Evolutionary conservation across 108 stramenopile species (phyloP), one percentile per base, ranked within the genome.

Genomic region (Cyclotella choctawhatcheeana): DNA sequence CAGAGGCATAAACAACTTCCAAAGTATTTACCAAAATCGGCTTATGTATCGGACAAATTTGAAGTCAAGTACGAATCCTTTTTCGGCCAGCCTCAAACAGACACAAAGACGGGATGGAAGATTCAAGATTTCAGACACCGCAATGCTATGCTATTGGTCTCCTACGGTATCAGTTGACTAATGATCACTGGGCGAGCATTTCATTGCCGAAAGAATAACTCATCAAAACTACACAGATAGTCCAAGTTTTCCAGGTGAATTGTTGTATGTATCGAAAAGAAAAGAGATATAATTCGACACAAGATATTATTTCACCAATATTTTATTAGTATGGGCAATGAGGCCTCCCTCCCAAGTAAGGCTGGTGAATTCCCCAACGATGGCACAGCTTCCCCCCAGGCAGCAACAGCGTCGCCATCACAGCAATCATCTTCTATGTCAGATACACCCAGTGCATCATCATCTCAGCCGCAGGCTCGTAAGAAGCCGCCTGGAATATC

Each of bases 301-400:
- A 18, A 2, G n/a, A 4, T 18, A 45, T 16, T 45, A 16, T 45
- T 5, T 5, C 3, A 4, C 5, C 3, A 45, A 18, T 45, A 2
- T 5, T 1, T 18, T 45, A 1, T 45, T 45, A 62, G 5, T 21
- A 77, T 77, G 77, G 77, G 77, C 34, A 69, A 77, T 52, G 77
- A 77, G 56, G 62, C 69, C 44, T 77, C 77, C 33, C 58, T 77
- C 55, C 69, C 69, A 12, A 54, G 54, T 26, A 56, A 55, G 33
- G 30, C 24, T 13, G 60, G 53, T 25, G 69, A 71, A 12, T 47
- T 61, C 24, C 44, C 50, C 27, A n/a, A n/a, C n/a, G n/a, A n/a
- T n/a, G 12, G 27, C 13, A 20, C 67, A 12, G 33, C 2, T 60
- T 58, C 44, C 44, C 22, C 43, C 20, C 25, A 40, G 16, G 20